Conservation (phyloP, 345 rosid genomes). For the Ceriops tagal region DNA sequence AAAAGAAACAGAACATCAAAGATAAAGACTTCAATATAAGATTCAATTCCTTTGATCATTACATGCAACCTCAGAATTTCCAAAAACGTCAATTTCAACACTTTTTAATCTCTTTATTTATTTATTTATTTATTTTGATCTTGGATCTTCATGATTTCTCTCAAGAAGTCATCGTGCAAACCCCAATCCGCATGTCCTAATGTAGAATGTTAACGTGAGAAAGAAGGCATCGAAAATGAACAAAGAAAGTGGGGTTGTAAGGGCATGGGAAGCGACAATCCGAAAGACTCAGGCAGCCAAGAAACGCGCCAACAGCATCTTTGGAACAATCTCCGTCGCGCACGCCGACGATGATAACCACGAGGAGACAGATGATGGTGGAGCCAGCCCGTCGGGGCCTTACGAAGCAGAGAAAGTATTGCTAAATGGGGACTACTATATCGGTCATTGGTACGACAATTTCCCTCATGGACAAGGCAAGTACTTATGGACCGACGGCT, state of each 20-base stretch:
- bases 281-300: slow-evolving; percentile 88
- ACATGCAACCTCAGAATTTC: neutral
- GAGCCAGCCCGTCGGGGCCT: slow-evolving; percentile 27
- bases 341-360: slow-evolving; percentile 46
- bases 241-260: slow-evolving; percentile 63
- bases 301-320: slow-evolving; percentile 84
- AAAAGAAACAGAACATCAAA: neutral
- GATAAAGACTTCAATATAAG: neutral
- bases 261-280: slow-evolving; percentile 91
- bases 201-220: slow-evolving; percentile 11
- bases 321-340: slow-evolving; percentile 56
- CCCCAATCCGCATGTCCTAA: neutral
- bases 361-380: slow-evolving; percentile 18
- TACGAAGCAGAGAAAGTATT: slow-evolving; percentile 66
- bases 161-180: neutral
- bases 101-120: too few species aligned
- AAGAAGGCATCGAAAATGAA: slow-evolving; percentile 35
- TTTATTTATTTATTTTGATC: neutral
- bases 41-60: neutral
- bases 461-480: slow-evolving; percentile 85
- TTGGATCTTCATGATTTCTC: slow-evolving; percentile 6
- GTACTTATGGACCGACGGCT: slow-evolving; percentile 88
- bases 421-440: slow-evolving; percentile 81
- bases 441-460: slow-evolving; percentile 80
- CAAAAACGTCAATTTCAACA: too few species aligned